Conservation (phyloP, 441 rosid genomes). For the Gossypium davidsonii region DNA sequence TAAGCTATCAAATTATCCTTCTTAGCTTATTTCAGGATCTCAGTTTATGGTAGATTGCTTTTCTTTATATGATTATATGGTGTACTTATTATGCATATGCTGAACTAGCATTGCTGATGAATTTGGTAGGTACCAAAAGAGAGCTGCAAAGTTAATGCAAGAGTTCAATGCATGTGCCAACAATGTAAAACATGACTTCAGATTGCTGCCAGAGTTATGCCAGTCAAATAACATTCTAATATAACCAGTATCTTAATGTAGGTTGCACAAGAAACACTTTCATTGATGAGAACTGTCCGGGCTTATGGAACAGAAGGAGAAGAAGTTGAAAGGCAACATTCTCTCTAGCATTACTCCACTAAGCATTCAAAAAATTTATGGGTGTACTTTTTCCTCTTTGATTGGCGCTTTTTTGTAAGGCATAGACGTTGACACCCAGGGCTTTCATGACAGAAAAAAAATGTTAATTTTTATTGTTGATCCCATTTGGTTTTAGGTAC, state of each 20-base stretch:
- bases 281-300: conserved; percentile 39
- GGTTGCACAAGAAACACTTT: conserved; percentile 49
- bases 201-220: conserved; percentile 8
- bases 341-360: conserved; percentile 16
- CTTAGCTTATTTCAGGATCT: neutral
- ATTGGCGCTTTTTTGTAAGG: neutral
- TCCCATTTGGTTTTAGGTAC: conserved; percentile 35
- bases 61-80: neutral
- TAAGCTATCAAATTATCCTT: neutral
- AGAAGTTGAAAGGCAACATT: conserved; percentile 46
- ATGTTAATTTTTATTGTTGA: neutral
- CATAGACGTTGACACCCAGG: neutral
- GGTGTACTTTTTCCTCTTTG: neutral
- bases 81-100: neutral
- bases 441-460: neutral
- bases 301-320: conserved; percentile 41
- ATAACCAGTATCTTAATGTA: conserved; percentile 18
- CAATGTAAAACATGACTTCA: conserved; percentile 25
- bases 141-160: conserved; percentile 49
- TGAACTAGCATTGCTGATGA: neutral
- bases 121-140: conserved; percentile 43
- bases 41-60: neutral
- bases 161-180: conserved; percentile 40
- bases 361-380: conserved; percentile 2
- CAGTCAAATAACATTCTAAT: conserved; percentile 9